These are phyloP conservation scores for Erysimum cheiri DNA, from an alignment of 441 rosid species.

Conservation along the genomic window DNA sequence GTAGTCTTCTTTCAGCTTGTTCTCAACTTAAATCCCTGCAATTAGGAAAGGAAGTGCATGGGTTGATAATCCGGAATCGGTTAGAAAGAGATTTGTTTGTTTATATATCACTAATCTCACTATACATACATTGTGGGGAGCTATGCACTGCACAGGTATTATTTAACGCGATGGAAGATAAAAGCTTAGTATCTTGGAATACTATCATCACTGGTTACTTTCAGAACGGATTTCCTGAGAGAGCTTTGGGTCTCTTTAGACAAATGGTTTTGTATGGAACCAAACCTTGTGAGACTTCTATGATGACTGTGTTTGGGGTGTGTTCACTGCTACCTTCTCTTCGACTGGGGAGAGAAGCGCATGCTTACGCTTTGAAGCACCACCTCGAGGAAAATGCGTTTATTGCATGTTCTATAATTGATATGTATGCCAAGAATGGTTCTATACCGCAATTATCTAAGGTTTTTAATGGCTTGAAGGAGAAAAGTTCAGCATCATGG, in stretches of 20 bases:
- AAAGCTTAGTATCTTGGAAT: conserved; percentile 57
- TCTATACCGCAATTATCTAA: conserved; percentile 44
- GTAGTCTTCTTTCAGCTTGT: conserved; percentile 67
- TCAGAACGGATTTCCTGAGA: conserved; percentile 51
- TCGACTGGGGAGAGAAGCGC: conserved; percentile 55
- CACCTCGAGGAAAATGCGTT: conserved; percentile 42
- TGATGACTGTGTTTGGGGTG: conserved; percentile 47
- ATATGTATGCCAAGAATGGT: conserved; percentile 61
- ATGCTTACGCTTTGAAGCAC: conserved; percentile 58
- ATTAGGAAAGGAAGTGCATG: conserved; percentile 60
- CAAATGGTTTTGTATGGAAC: conserved; percentile 49
- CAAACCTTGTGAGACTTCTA: conserved; percentile 49
- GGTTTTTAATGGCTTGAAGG: conserved; percentile 43
- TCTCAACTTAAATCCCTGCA: conserved; percentile 51
- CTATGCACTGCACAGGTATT: conserved; percentile 48
- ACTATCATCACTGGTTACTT: conserved; percentile 52
- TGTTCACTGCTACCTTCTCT: conserved; percentile 56
- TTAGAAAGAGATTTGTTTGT: conserved; percentile 56
- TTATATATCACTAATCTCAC: conserved; percentile 53
- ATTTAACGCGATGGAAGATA: conserved; percentile 56
- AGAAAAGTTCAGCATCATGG: conserved; percentile 50
- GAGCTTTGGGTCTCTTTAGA: conserved; percentile 50
- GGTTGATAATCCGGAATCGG: conserved; percentile 53
- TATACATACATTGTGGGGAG: conserved; percentile 58
- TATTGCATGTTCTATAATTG: conserved; percentile 52